Conservation (phyloP, 176 grass and related monocot genomes). For the Oropetium thomaeum region DNA sequence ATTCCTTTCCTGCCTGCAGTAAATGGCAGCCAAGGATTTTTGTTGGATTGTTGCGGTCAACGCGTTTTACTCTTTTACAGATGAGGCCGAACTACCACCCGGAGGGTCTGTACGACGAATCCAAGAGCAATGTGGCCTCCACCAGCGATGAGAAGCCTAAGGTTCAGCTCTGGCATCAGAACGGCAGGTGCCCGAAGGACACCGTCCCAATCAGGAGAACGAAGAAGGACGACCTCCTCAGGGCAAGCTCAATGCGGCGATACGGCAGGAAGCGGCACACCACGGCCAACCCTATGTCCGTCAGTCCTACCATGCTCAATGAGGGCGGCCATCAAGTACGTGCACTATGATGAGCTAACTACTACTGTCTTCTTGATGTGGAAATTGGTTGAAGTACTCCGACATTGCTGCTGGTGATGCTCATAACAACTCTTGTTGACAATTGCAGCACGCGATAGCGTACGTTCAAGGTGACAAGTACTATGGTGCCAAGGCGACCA, state of each 20-base stretch:
- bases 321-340: conserved; percentile 72
- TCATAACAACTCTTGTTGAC: conserved; percentile 21
- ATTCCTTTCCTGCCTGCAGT: background rate
- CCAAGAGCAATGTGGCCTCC: conserved; percentile 43
- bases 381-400: background rate
- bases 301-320: conserved; percentile 54
- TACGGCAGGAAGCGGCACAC: conserved; percentile 65
- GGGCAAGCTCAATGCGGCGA: conserved; percentile 57
- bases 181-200: conserved; percentile 49
- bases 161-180: conserved; percentile 73
- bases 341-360: background rate
- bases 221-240: conserved; percentile 53
- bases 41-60: background rate
- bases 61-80: conserved; percentile 24
- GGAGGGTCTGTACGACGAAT: conserved; percentile 49
- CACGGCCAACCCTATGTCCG: conserved; percentile 46
- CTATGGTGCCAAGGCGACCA: conserved; percentile 83
- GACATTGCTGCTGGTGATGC: background rate
- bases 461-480: conserved; percentile 87
- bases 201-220: conserved; percentile 76
- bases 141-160: conserved; percentile 26
- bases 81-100: conserved; percentile 71
- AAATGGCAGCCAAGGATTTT: background rate
- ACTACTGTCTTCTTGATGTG: background rate
- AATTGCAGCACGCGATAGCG: conserved; percentile 72